Conservation (phyloP, 1,284 basidiomycete species). For the Clitocybe nebularis region DNA sequence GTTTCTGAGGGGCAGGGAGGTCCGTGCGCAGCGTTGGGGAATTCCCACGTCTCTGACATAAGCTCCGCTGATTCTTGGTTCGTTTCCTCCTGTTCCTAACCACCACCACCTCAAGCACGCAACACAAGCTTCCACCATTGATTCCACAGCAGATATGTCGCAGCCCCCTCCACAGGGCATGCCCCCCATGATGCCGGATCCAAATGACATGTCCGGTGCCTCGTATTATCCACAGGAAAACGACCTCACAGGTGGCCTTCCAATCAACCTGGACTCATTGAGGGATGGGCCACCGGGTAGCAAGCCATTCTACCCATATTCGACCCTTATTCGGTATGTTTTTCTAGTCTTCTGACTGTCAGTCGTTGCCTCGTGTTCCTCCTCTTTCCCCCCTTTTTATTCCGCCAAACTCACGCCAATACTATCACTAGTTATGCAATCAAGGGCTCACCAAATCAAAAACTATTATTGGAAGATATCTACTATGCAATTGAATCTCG, state of each 20-base stretch:
- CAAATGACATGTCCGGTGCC: conserved; percentile 48
- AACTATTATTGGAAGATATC: conserved; percentile 77
- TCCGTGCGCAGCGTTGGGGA: conserved; percentile 36
- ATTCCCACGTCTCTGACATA: conserved; percentile 46
- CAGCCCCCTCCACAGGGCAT: conserved; percentile 38
- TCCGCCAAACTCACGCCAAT: conserved; percentile 9
- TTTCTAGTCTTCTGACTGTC: background rate
- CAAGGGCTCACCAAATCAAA: conserved; percentile 81
- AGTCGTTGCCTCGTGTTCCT: conserved; percentile 3
- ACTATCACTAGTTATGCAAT: conserved; percentile 64
- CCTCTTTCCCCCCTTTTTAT: conserved; percentile 1
- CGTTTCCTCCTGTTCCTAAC: conserved; percentile 36
- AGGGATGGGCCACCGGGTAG: conserved; percentile 78
- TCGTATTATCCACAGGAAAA: conserved; percentile 70
- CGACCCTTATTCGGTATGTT: conserved; percentile 77
- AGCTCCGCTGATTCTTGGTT: conserved; percentile 35
- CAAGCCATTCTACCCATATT: conserved; percentile 85
- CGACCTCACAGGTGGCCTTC: conserved; percentile 75
- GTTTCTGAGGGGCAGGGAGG: conserved; percentile 21
- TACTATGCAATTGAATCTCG: conserved; percentile 85
- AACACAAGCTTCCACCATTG: conserved; percentile 26
- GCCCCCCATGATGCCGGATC: conserved; percentile 43
- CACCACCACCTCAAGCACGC: conserved; percentile 32
- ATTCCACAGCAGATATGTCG: conserved; percentile 32
- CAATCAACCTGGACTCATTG: conserved; percentile 78